These are phyloP conservation scores for Spencermartinsiella europaea DNA, from an alignment of 805 yeast species.

Conservation along the genomic window DNA sequence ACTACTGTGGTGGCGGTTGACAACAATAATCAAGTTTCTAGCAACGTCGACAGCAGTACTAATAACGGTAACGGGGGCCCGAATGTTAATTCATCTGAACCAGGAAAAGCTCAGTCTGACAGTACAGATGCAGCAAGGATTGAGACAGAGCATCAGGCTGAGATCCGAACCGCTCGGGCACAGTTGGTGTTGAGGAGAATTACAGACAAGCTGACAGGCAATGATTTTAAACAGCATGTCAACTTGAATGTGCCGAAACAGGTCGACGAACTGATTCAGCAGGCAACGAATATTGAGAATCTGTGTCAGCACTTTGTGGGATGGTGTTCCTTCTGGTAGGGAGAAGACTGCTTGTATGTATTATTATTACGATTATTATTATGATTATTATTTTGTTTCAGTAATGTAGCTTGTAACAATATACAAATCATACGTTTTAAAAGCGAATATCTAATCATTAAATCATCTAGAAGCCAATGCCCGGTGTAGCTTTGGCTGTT, in stretches of 20 bases:
- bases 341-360: neutral
- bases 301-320: slow-evolving; percentile 96
- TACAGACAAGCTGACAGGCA: slow-evolving; percentile 88
- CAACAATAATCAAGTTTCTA: slow-evolving; percentile 2
- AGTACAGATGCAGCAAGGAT: slow-evolving; percentile 69
- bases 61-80: slow-evolving; percentile 20
- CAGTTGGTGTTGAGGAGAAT: slow-evolving; percentile 83
- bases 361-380: too few relatives aligned
- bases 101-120: slow-evolving; percentile 69
- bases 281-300: slow-evolving; percentile 94
- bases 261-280: slow-evolving; percentile 89
- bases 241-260: slow-evolving; percentile 81
- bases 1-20: slow-evolving; percentile 2
- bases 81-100: slow-evolving; percentile 56
- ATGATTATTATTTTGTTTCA: neutral
- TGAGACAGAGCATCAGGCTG: slow-evolving; percentile 63
- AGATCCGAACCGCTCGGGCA: slow-evolving; percentile 83
- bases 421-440: neutral
- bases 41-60: slow-evolving; percentile 14
- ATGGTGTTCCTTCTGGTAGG: slow-evolving; percentile 98
- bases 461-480: neutral
- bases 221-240: slow-evolving; percentile 70
- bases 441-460: too few relatives aligned
- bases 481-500: neutral
- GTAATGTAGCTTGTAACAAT: neutral